Evolutionary conservation across 2,329 filamentous ascomycete species (phyloP).

Genomic region (Hyphodiscus sp.): DNA sequence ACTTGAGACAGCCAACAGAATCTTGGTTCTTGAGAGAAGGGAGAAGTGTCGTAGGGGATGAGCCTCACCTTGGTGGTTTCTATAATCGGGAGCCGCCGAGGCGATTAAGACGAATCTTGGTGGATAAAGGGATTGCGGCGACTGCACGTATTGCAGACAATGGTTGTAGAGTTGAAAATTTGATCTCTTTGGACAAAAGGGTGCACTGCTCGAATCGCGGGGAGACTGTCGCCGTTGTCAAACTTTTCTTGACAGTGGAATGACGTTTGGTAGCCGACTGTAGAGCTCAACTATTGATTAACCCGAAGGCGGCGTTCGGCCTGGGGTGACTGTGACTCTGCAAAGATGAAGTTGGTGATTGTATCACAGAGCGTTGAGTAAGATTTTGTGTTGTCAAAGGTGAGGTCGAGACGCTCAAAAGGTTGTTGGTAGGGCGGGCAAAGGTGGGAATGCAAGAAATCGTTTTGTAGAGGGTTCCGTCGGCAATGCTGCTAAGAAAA

Average conservation of each 20-base stretch:
- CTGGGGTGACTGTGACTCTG: not conserved
- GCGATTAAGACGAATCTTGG: slow-evolving; percentile 1
- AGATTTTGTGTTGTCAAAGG: not conserved
- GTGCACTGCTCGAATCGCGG: not conserved
- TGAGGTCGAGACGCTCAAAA: not conserved
- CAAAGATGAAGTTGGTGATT: not conserved
- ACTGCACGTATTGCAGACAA: not conserved
- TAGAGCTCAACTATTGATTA: not conserved
- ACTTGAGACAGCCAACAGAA: too few relatives aligned
- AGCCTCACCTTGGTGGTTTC: slow-evolving; percentile 56
- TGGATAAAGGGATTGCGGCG: not conserved
- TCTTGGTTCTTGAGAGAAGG: too few relatives aligned
- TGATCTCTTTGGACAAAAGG: not conserved
- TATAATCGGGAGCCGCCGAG: slow-evolving; percentile 6
- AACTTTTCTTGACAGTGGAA: not conserved
- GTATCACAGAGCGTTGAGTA: not conserved
- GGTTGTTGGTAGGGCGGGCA: not conserved
- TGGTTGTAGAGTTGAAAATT: not conserved
- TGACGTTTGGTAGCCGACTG: not conserved
- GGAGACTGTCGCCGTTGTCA: not conserved
- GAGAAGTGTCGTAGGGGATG: too few relatives aligned
- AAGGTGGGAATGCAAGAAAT: not conserved
- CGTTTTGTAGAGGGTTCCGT: not conserved
- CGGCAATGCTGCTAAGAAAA: not conserved
- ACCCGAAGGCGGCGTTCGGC: not conserved